These are phyloP conservation scores for Plantago ovata DNA, from an alignment of 257 asterid genomes.

Conservation along the genomic window DNA sequence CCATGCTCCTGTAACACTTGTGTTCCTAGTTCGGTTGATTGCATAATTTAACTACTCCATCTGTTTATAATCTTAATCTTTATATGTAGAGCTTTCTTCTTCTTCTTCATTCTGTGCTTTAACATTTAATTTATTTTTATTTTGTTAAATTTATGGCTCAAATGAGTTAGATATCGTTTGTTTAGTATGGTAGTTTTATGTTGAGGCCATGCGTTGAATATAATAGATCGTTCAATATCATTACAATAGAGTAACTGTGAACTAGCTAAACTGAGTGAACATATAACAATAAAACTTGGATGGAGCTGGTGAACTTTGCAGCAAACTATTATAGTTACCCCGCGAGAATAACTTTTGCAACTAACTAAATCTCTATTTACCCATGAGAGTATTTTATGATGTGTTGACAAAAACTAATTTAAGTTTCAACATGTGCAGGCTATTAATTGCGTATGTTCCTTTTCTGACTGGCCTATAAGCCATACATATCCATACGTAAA, in stretches of 20 bases:
- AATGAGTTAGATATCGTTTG: constrained; percentile 2
- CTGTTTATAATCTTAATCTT: no score
- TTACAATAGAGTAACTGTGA: neutral
- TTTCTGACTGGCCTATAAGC: no score
- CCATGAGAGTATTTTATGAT: constrained; percentile 12
- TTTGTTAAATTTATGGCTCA: neutral
- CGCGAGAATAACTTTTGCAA: no score
- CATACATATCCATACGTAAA: no score
- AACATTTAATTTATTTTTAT: no score
- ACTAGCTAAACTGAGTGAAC: neutral
- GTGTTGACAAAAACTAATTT: constrained; percentile 18
- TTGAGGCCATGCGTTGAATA: neutral
- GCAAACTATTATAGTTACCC: constrained; percentile 3
- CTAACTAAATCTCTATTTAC: no score
- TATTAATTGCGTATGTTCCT: constrained; percentile 81
- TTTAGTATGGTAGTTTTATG: constrained; percentile 1
- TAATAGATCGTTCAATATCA: constrained; percentile 10
- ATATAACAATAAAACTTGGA: constrained; percentile 11
- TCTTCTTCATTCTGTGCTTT: no score
- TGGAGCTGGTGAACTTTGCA: constrained; percentile 16
- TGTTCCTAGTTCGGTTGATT: constrained; percentile 2
- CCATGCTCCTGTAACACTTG: neutral
- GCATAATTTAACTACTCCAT: neutral
- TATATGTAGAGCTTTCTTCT: no score
- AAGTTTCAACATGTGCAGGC: constrained; percentile 51